Evolutionary conservation across 176 grass and related monocot species (phyloP), one percentile per base, ranked within the genome.

Genomic region (Secale cereale): DNA sequence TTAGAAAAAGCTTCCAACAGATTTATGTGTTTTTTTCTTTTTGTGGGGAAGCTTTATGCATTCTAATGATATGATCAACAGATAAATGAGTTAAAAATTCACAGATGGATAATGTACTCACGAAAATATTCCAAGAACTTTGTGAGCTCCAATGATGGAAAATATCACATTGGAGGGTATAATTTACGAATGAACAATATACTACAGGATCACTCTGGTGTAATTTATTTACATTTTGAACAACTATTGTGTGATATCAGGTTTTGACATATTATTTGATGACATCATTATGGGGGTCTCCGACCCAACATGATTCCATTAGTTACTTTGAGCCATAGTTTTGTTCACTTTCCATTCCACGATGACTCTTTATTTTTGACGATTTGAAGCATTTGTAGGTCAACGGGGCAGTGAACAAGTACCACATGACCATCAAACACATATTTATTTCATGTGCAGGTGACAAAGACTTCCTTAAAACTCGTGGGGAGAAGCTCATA

Each of bases 401-500:
- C 59, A 29, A 59, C 26, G 23, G 46, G 56, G 22, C 56, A 17
- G 23, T 61, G 26, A 40, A 5, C 14, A 17, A 15, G 52, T 74
- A 45, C 36, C 9, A 37, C 81, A 97, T 92, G 94, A n/a, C n/a
- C n/a, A n/a, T n/a, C n/a, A n/a, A n/a, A n/a, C n/a, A n/a, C n/a
- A n/a, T n/a, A n/a, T n/a, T n/a, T n/a, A n/a, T n/a, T n/a, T n/a
- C n/a, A n/a, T n/a, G n/a, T n/a, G n/a, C n/a, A n/a, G n/a, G n/a
- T 56, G 87, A 97, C 45, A 87, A 82, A 10, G 94, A 97, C 74
- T 97, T 98, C 16, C 85, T 98, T 41, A 95, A 84, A 80, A 0
- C 2, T 6, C 41, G 57, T 78, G 95, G 92, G 30, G 93, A 95
- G 54, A 67, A 74, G 61, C 91, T 98, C 25, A 52, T 95, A 67